phyloP scores from a whole-genome alignment of 2,329 filamentous ascomycete species.

The Akanthomyces lecanii region DNA sequence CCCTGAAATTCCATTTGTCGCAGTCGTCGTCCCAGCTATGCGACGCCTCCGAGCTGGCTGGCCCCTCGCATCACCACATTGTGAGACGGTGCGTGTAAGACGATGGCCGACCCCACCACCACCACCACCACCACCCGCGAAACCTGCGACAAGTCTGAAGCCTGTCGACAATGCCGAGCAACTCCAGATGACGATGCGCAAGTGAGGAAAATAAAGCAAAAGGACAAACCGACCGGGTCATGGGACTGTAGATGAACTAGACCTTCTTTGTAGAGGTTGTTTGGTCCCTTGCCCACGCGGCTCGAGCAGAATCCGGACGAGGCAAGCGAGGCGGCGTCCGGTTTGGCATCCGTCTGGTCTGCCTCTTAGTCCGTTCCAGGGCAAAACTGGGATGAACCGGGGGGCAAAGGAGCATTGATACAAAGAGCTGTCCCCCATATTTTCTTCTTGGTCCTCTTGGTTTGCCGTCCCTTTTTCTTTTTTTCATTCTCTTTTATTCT shows the following conservation, averaged over 20 bases:
- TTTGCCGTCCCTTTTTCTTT: neutral
- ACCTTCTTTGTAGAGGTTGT: neutral
- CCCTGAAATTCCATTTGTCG: neutral
- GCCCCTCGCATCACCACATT: neutral
- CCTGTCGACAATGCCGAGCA: neutral
- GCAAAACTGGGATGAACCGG: slow-evolving; percentile 6
- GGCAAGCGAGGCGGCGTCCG: neutral
- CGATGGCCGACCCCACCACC: neutral
- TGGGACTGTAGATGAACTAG: too few relatives aligned
- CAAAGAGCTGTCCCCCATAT: neutral
- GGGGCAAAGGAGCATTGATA: neutral
- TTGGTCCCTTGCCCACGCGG: neutral
- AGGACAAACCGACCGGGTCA: too few relatives aligned
- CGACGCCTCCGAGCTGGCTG: neutral
- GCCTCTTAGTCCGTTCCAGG: slow-evolving; percentile 12
- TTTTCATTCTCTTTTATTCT: neutral
- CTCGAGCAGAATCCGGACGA: neutral
- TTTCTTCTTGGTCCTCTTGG: neutral
- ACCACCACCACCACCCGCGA: neutral
- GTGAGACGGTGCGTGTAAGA: slow-evolving; percentile 16
- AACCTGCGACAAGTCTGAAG: slow-evolving; percentile 13
- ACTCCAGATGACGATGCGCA: neutral
- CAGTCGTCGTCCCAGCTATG: slow-evolving; percentile 11
- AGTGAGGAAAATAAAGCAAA: too few relatives aligned
- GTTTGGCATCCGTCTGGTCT: slow-evolving; percentile 16